These are phyloP conservation scores for Mortierella sp. DNA, from an alignment of 371 early-diverging fungal genomes.

Conservation along the genomic window DNA sequence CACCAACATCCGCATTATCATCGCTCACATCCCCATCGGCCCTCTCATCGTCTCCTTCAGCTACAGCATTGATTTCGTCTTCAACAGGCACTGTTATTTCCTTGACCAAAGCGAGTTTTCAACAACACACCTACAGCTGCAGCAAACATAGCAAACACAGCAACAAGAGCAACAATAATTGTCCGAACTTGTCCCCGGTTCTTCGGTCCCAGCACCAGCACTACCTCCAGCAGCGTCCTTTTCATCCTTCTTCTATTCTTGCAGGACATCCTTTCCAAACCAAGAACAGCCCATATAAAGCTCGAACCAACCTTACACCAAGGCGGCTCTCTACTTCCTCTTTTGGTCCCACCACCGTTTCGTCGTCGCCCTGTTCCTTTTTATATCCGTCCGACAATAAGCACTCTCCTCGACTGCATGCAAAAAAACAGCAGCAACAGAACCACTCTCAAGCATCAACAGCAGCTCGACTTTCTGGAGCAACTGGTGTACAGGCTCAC, in stretches of 20 bases:
- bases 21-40: no score
- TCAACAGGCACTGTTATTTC: neutral
- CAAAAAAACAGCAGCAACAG: neutral
- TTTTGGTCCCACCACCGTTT: neutral
- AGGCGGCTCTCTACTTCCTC: neutral
- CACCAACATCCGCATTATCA: neutral
- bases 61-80: neutral
- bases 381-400: neutral
- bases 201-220: conserved; percentile 2
- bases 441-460: neutral
- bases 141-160: no score
- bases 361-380: neutral
- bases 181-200: neutral
- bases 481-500: neutral
- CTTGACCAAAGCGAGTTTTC: neutral
- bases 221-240: neutral
- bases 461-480: neutral
- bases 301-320: neutral
- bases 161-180: neutral
- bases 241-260: neutral
- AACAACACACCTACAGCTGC: neutral
- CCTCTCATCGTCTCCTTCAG: no score
- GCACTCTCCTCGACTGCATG: neutral
- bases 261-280: neutral
- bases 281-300: neutral